Conservation (phyloP, 169 alveolate genomes). For the Hepatocystis sp. region DNA sequence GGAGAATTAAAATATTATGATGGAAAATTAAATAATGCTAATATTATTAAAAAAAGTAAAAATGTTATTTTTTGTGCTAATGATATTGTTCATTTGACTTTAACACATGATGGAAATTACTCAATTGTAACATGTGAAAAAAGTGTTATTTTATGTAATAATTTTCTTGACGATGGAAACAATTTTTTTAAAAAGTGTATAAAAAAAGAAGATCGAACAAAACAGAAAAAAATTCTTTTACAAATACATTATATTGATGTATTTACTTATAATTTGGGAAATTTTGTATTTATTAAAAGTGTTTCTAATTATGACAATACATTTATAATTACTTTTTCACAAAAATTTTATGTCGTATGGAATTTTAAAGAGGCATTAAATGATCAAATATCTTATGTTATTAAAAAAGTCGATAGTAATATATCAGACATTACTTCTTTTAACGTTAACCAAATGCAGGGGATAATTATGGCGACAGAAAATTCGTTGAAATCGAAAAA, state of each 20-base stretch:
- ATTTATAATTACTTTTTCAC: constrained; percentile 29
- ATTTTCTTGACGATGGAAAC: constrained; percentile 17
- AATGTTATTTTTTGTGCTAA: constrained; percentile 19
- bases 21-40: constrained; percentile 53
- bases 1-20: constrained; percentile 69
- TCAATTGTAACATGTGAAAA: constrained; percentile 46
- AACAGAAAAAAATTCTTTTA: constrained; percentile 33
- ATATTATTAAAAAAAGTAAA: constrained; percentile 43
- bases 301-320: constrained; percentile 4
- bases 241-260: constrained; percentile 47
- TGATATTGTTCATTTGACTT: constrained; percentile 53
- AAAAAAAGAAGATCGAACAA: constrained; percentile 20
- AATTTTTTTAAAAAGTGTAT: constrained; percentile 33
- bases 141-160: constrained; percentile 34
- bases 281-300: constrained; percentile 41
- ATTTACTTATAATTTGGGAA: constrained; percentile 33
- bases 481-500: constrained; percentile 32
- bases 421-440: constrained; percentile 46
- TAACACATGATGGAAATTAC: constrained; percentile 24
- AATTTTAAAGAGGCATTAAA: constrained; percentile 20
- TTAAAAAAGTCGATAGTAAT: constrained; percentile 22
- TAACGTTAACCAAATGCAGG: constrained; percentile 9
- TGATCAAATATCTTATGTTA: constrained; percentile 20
- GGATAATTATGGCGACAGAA: constrained; percentile 35
- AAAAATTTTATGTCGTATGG: constrained; percentile 56